Percentiles rank a stretch among this genome's conserved stretches.
Evolutionary conservation across 2,329 filamentous ascomycete genomes (phyloP).

Genomic region (Rutstroemia sp.): DNA sequence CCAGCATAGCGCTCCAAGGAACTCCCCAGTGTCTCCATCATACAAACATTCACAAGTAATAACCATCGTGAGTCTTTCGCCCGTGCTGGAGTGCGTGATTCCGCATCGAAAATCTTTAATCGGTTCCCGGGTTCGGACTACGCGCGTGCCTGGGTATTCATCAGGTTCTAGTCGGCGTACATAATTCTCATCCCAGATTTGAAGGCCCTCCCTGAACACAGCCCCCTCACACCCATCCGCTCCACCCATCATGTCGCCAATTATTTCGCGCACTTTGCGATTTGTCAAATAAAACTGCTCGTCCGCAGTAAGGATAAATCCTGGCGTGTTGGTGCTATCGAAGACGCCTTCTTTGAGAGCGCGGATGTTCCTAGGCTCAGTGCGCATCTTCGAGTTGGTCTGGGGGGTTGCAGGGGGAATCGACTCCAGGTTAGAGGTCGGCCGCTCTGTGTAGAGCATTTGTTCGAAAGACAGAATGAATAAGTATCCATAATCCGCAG

Average conservation of each 20-base stretch:
- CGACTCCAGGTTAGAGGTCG: not conserved
- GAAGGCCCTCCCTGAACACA: slow-evolving; percentile 5
- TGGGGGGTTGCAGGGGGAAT: not conserved
- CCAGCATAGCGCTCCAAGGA: slow-evolving; percentile 21
- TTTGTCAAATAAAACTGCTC: slow-evolving; percentile 18
- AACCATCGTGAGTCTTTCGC: slow-evolving; percentile 11
- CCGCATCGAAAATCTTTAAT: slow-evolving; percentile 16
- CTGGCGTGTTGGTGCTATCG: slow-evolving; percentile 13
- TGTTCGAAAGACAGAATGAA: slow-evolving; percentile 15
- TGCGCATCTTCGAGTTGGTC: not conserved
- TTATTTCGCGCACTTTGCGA: slow-evolving; percentile 11
- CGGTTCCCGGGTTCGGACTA: slow-evolving; percentile 8
- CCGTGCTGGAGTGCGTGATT: slow-evolving; percentile 12
- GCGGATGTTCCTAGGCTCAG: slow-evolving; percentile 3
- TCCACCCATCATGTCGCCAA: slow-evolving; percentile 17
- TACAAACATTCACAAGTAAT: slow-evolving; percentile 21
- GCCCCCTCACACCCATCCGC: slow-evolving; percentile 11
- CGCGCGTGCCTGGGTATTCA: slow-evolving; percentile 14
- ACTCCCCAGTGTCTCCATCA: slow-evolving; percentile 19
- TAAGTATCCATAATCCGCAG: slow-evolving; percentile 7
- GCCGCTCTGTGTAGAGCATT: not conserved
- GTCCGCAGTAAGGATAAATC: slow-evolving; percentile 17
- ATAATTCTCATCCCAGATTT: slow-evolving; percentile 19
- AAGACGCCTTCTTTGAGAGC: slow-evolving; percentile 18
- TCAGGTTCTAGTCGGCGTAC: slow-evolving; percentile 2